phyloP scores from a whole-genome alignment of 495 filamentous ascomycete genomes.

The Neurospora sp. region DNA sequence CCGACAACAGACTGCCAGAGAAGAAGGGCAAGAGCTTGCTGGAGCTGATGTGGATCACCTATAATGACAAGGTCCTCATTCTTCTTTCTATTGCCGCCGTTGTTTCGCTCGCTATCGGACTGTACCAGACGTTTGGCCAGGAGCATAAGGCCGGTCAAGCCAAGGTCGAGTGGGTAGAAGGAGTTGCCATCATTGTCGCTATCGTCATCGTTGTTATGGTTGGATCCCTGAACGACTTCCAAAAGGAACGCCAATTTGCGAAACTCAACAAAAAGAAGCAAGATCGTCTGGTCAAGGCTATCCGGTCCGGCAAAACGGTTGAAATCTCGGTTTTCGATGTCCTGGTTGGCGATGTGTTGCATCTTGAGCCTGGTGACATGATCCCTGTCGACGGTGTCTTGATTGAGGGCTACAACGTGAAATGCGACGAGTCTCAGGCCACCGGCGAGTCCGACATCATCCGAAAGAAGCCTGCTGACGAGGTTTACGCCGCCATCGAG shows the following conservation, averaged over 20 bases:
- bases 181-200: conserved; percentile 67
- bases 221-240: conserved; percentile 66
- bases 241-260: conserved; percentile 72
- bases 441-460: conserved; percentile 81
- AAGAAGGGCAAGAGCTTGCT: conserved; percentile 66
- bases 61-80: conserved; percentile 79
- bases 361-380: conserved; percentile 65
- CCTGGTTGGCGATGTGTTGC: conserved; percentile 62
- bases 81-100: conserved; percentile 63
- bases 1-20: conserved; percentile 62
- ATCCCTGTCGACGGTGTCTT: conserved; percentile 67
- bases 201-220: conserved; percentile 69
- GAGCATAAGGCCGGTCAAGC: conserved; percentile 32
- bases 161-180: conserved; percentile 68
- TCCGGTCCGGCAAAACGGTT: conserved; percentile 64
- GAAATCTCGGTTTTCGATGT: conserved; percentile 65
- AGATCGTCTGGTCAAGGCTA: conserved; percentile 66
- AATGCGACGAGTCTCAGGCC: conserved; percentile 74
- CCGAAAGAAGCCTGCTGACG: conserved; percentile 60
- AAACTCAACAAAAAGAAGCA: conserved; percentile 72
- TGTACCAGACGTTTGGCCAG: conserved; percentile 54
- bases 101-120: conserved; percentile 59
- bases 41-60: conserved; percentile 73
- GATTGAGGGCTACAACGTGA: conserved; percentile 63
- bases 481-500: conserved; percentile 73